Base-by-base conservation (phyloP, 1,284 basidiomycete genomes). In the Melampsora americana region DNA sequence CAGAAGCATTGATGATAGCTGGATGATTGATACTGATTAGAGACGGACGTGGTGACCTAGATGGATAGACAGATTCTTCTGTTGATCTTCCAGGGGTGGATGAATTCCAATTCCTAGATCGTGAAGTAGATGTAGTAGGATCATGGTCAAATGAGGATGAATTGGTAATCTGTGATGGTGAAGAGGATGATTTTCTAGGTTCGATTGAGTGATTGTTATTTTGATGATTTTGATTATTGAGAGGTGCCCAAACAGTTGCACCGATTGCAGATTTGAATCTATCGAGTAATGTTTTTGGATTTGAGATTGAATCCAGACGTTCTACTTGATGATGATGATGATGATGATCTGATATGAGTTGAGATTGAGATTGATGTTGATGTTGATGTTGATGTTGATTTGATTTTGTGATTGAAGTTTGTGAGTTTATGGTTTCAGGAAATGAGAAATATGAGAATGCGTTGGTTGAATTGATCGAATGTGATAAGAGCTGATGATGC, bases 191-290 rank as follows among this genome's bases (percentile, higher is more conserved):
- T 66, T 73, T 73, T 28, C n/a, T 23, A 46, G 62, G 32, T 53
- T 66, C 30, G 23, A 26, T 66, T 14, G 71, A 50, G 11, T 42
- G 5, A 42, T 42, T 42, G 4, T 5, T 7, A 42, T 5, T 35
- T 35, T 35, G 35, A 5, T 35, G 35, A 5, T 35, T 3, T 35
- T 35, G 35, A 9, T 35, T 42, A 30, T 61, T 73, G 35, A 50
- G 35, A 23, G 71, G 64, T 44, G 64, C 65, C 71, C 71, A 73
- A 18, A 62, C 71, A 20, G 61, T 66, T 26, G 71, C 71, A 35
- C 71, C 71, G 64, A 73, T 73, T 7, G 71, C 71, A n/a, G 71
- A 73, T 42, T 66, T 73, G 32, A 73, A 73, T 44, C 71, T 66
- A n/a, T 62, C 64, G 5, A 73, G 39, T 16, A 73, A 48, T 11